Evolutionary conservation across 1,284 basidiomycete genomes (phyloP), one percentile per base, ranked within the genome.

Genomic region (Cutaneotrichosporon cavernicola): DNA sequence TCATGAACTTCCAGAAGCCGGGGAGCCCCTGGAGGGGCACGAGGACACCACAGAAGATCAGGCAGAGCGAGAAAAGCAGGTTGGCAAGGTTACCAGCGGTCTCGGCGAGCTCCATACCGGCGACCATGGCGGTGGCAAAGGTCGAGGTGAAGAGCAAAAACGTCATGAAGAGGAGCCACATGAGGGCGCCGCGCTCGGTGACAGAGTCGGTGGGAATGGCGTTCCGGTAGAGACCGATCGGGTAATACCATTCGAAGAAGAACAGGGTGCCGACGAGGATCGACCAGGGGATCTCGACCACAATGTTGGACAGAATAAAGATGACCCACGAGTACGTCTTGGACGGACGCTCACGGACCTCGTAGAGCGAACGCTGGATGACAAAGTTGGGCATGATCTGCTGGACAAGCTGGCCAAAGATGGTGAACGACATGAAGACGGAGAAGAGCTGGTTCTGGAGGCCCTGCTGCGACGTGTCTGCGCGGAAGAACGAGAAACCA

Each of bases 241-340:
- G 80, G 68, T 80, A 82, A 73, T 82, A 81, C 76, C 77, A 82
- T 68, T 74, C 79, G 72, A 81, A 76, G 74, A 76, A 83, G 70
- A 83, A 77, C 26, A 78, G 38, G 8, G 70, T 73, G 2, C 73
- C 78, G 31, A 85, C 84, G 4, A 90, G 68, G 26, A 90, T 77
- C 5, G 71, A 76, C 76, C 74, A 79, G 2, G 77, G 78, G 38
- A 79, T 72, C 69, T 80, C 80, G 49, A 79, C 81, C 16, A 83
- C 52, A 50, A 83, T 76, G 68, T 79, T 79, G 52, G 70, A 72
- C 40, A 77, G 60, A 53, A 79, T 77, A 53, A 93, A 85, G 1
- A 89, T 86, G 8, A 87, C 83, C 92, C 92, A 95, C 58, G 86
- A 86, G 81, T 93, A 95, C 74, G 90, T 90, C 73, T 89, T 85